Percentiles rank a stretch among this genome's conserved stretches.
These are phyloP conservation scores for Arctostaphylos glauca DNA, from an alignment of 148 eudicot genomes.

Conservation along the genomic window DNA sequence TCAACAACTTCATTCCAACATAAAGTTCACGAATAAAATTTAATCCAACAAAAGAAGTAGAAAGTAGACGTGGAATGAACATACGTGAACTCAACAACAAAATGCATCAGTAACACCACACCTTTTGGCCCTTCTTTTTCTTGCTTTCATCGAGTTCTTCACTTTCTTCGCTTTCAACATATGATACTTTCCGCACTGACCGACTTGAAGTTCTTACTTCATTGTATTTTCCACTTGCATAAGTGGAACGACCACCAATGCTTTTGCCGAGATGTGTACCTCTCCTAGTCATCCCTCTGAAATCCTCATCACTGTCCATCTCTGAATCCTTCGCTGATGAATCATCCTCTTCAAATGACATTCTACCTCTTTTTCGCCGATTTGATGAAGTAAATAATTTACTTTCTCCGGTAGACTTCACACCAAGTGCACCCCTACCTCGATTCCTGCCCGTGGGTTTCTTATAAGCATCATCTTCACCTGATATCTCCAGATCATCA, in stretches of 20 bases:
- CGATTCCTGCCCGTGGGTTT: constrained; percentile 56
- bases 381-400: constrained; percentile 41
- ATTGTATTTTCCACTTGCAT: constrained; percentile 38
- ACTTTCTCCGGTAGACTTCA: constrained; percentile 46
- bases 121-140: constrained; percentile 80
- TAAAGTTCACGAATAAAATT: not conserved
- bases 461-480: constrained; percentile 55
- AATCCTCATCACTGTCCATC: constrained; percentile 66
- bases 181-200: constrained; percentile 79
- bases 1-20: not conserved
- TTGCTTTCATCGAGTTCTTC: constrained; percentile 79
- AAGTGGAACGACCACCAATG: constrained; percentile 38
- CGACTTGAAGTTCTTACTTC: constrained; percentile 79
- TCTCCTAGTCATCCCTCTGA: constrained; percentile 41
- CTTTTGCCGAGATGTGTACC: constrained; percentile 43
- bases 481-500: constrained; percentile 55
- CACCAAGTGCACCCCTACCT: constrained; percentile 48
- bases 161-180: constrained; percentile 92
- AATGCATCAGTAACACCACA: constrained; percentile 20
- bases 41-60: not conserved
- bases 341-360: constrained; percentile 60
- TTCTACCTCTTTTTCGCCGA: constrained; percentile 56
- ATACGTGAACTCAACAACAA: constrained; percentile 6
- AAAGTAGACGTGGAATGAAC: not conserved
- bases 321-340: constrained; percentile 75